phyloP scores from a whole-genome alignment of 139 green algal genomes.

The Mychonastes homosphaera region DNA sequence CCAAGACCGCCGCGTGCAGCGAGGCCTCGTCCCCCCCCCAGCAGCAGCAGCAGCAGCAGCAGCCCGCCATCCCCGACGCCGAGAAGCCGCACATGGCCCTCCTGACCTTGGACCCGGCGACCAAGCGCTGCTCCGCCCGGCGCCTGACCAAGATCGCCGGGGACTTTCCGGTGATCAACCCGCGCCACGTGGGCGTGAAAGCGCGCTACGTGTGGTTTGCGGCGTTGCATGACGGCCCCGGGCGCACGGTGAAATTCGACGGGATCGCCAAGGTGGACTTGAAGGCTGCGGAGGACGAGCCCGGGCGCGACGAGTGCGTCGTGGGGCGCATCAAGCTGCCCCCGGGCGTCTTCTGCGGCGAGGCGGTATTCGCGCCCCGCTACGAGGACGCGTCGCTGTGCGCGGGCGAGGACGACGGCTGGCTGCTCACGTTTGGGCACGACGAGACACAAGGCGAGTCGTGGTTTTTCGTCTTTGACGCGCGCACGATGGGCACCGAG shows the following conservation, averaged over 20 bases:
- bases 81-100: slow-evolving; percentile 25
- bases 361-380: slow-evolving; percentile 57
- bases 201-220: neutral
- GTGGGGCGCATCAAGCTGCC: slow-evolving; percentile 35
- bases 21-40: neutral
- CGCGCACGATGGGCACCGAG: slow-evolving; percentile 46
- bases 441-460: slow-evolving; percentile 19
- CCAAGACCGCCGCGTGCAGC: neutral
- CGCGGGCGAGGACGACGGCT: slow-evolving; percentile 62
- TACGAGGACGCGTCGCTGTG: slow-evolving; percentile 8
- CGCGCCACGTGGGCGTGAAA: slow-evolving; percentile 14
- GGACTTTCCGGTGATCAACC: slow-evolving; percentile 53
- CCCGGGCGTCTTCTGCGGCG: slow-evolving; percentile 33
- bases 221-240: too few species aligned
- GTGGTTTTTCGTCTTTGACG: slow-evolving; percentile 47
- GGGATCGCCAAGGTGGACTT: slow-evolving; percentile 65
- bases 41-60: neutral
- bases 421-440: slow-evolving; percentile 55
- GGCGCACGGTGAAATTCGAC: too few species aligned
- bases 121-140: slow-evolving; percentile 11
- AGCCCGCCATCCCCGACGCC: neutral
- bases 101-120: slow-evolving; percentile 39
- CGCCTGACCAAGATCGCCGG: slow-evolving; percentile 20
- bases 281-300: neutral
- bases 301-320: too few species aligned